These are phyloP conservation scores for Colletotrichum sp. DNA, from an alignment of 2,329 filamentous ascomycete genomes.

Conservation along the genomic window DNA sequence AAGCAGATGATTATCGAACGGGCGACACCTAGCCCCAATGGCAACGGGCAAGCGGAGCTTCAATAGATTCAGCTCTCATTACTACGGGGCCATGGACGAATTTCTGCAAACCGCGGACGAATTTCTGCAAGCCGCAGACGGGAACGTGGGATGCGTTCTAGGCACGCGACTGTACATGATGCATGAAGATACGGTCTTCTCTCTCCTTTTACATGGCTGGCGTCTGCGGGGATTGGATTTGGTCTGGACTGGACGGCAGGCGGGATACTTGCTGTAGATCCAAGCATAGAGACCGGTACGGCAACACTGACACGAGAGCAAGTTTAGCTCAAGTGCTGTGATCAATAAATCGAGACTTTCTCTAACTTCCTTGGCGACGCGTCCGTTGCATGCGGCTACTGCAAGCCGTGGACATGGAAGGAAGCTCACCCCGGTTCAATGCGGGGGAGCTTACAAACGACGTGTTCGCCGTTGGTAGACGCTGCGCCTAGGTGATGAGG, in stretches of 20 bases:
- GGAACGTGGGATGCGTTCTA: background rate
- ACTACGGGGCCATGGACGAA: background rate
- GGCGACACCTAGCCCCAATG: background rate
- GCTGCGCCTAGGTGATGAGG: background rate
- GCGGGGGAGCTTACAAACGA: background rate
- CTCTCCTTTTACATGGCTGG: background rate
- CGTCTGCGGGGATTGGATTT: background rate
- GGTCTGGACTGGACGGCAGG: background rate
- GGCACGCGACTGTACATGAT: background rate
- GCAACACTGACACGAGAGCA: background rate
- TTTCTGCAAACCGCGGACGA: background rate
- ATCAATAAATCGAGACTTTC: background rate
- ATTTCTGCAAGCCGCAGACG: background rate
- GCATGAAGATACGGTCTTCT: background rate
- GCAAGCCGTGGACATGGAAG: background rate
- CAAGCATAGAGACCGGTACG: background rate
- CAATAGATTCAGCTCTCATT: background rate
- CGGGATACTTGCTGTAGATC: background rate
- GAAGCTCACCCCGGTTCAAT: background rate
- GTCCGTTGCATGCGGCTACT: background rate
- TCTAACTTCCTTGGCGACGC: background rate
- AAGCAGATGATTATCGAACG: slow-evolving; percentile 31
- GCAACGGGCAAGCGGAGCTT: background rate
- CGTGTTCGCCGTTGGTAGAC: background rate
- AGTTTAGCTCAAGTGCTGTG: background rate